Evolutionary conservation across 2,329 filamentous ascomycete species (phyloP), one percentile per base, ranked within the genome.

Genomic region (Aspergillus quadrilineatus): DNA sequence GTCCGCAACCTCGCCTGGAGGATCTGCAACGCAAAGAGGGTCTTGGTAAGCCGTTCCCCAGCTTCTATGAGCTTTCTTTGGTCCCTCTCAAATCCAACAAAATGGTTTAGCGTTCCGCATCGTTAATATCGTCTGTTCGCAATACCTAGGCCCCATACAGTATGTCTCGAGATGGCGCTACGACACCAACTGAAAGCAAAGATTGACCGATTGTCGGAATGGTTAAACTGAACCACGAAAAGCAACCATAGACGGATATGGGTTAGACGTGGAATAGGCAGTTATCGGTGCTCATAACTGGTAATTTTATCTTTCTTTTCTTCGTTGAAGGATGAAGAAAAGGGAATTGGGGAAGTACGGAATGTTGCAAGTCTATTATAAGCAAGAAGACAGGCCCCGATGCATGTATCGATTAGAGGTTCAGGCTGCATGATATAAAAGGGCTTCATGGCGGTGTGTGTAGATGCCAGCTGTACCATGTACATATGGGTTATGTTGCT

Each of bases 1-100:
- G 89, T 97, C 58, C 85, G 83, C 68, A 96, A 96, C 70, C 78
- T 99, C 61, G 92, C 92, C 5, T 97, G 93, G 92, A 84, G 94
- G 68, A 90, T 99, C 61, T 94, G 89, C 73, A 96, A 96, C 72
- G 94, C 94, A 36, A 97, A 97, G 80, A 90, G 92, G 75, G 94
- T 96, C 62, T 75, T 97, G 76, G 91, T 95, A 79, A 78, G 89
- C 15, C 10, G 15, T 26, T 17, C 15, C 41, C 5, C 41, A 29
- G 26, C 7, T 9, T 17, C n/a, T 12, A 14, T 39, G 14, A 37
- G 8, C n/a, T 50, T n/a, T 43, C 37, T 17, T 17, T 36, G 12
- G 22, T 39, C 48, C 34, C 56, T 49, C 44, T 49, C 17, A 36
- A 37, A 28, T 12, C 42, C 49, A 51, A 44, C 32, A 34, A 32